Conservation (phyloP, 2,329 filamentous ascomycete species). For the Calonectria pseudoturangicola region DNA sequence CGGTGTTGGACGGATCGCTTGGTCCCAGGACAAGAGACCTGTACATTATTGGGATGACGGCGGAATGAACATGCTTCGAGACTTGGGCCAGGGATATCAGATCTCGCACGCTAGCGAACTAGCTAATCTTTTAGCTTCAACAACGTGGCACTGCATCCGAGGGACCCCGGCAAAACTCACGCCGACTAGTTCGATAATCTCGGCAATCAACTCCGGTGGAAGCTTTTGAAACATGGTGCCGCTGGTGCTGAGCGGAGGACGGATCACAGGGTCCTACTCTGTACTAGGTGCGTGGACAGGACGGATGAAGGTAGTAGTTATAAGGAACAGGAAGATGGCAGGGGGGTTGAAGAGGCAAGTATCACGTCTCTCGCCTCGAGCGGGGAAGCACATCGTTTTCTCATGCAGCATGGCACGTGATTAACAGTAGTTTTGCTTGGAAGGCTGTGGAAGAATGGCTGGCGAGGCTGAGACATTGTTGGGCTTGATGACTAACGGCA, state of each 20-base stretch:
- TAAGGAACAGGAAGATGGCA: too few species aligned
- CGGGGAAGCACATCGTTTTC: neutral
- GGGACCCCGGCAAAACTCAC: neutral
- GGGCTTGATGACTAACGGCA: neutral
- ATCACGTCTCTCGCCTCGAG: neutral
- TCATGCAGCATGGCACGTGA: neutral
- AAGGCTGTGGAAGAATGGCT: conserved; percentile 7
- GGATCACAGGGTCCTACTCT: neutral
- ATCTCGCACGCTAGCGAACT: neutral
- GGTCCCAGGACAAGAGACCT: neutral
- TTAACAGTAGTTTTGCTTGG: neutral
- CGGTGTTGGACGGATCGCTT: too few species aligned
- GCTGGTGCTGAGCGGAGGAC: neutral
- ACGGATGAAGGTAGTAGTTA: neutral
- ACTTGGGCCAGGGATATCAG: neutral
- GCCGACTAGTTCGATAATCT: neutral
- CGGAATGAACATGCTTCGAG: neutral
- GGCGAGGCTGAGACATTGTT: neutral
- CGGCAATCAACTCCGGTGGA: neutral
- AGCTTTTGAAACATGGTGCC: neutral
- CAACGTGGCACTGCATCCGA: neutral
- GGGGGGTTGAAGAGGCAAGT: neutral
- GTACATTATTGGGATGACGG: neutral
- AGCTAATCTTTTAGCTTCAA: neutral
- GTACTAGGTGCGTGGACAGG: neutral